Percentiles rank a stretch among this genome's conserved stretches.
Conservation (phyloP, 2,329 filamentous ascomycete genomes). For the Fusarium continuum region DNA sequence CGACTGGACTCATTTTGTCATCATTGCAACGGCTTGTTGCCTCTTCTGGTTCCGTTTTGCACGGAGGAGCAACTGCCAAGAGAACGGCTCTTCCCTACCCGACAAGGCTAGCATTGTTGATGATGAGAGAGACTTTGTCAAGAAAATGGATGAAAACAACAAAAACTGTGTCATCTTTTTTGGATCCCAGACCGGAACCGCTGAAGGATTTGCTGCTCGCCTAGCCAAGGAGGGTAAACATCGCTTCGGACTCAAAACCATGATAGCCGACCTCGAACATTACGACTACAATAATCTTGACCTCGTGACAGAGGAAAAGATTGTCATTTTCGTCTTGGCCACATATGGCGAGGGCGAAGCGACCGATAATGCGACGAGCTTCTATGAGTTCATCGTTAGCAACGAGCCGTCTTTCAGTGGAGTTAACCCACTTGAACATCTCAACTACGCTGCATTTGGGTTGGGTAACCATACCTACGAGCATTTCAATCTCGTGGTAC, state of each 20-base stretch:
- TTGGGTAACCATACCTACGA: conserved; percentile 99
- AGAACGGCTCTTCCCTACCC: too few relatives aligned
- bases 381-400: conserved; percentile 91
- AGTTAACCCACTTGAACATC: conserved; percentile 74
- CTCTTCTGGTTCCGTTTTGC: too few relatives aligned
- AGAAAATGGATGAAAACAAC: conserved; percentile 93
- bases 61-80: too few relatives aligned
- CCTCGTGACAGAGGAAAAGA: conserved; percentile 84
- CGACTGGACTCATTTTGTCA: too few relatives aligned
- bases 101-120: too few relatives aligned
- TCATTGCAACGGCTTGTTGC: too few relatives aligned
- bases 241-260: conserved; percentile 93
- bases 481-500: conserved; percentile 98
- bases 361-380: conserved; percentile 97
- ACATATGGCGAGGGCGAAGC: conserved; percentile 99
- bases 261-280: conserved; percentile 97
- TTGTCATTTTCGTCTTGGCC: conserved; percentile 92
- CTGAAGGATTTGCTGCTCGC: conserved; percentile 95
- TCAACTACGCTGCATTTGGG: conserved; percentile 94
- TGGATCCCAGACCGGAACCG: conserved; percentile 98
- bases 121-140: conserved; percentile 79
- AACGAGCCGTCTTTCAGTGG: conserved; percentile 87
- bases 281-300: conserved; percentile 97
- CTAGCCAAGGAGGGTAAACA: conserved; percentile 97
- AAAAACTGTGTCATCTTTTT: conserved; percentile 99